A percentile compares a stretch with the other conserved stretches of the same genome.
phyloP scores from a whole-genome alignment of 179 eudicot species.

The Drosera spatulata region DNA sequence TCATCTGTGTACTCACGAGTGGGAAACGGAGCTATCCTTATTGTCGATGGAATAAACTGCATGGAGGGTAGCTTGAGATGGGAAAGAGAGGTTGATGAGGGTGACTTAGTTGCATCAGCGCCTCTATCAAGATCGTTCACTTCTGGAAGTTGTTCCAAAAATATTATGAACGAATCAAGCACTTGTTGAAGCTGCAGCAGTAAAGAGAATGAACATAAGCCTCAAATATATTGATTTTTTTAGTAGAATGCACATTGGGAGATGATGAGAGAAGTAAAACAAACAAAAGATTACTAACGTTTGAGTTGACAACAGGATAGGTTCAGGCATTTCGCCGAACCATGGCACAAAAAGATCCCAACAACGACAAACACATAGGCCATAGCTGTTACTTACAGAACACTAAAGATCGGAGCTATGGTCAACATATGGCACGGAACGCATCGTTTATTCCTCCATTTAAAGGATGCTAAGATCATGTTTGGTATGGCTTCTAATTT shows the following conservation, averaged over 20 bases:
- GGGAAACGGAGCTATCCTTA: constrained; percentile 91
- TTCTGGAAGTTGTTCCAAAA: constrained; percentile 50
- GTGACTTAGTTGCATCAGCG: constrained; percentile 16
- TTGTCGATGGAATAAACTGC: constrained; percentile 70
- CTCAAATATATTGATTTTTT: neutral
- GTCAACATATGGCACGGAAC: too few relatives aligned
- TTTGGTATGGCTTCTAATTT: too few relatives aligned
- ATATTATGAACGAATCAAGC: constrained; percentile 84
- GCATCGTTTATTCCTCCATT: too few relatives aligned
- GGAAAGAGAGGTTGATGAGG: constrained; percentile 16
- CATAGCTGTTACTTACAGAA: too few relatives aligned
- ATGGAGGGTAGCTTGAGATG: constrained; percentile 38
- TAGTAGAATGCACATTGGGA: neutral
- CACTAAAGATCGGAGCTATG: too few relatives aligned
- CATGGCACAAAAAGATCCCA: too few relatives aligned
- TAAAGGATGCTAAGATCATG: too few relatives aligned
- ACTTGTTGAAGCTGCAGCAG: constrained; percentile 92
- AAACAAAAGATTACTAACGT: neutral
- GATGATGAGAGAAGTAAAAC: neutral
- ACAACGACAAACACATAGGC: too few relatives aligned
- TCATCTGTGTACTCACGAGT: constrained; percentile 97
- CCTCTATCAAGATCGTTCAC: constrained; percentile 19
- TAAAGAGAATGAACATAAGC: neutral
- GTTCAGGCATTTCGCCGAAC: too few relatives aligned
- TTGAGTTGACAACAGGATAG: too few relatives aligned